Conservation (phyloP, 2,329 filamentous ascomycete species). For the Graphium sp. region DNA sequence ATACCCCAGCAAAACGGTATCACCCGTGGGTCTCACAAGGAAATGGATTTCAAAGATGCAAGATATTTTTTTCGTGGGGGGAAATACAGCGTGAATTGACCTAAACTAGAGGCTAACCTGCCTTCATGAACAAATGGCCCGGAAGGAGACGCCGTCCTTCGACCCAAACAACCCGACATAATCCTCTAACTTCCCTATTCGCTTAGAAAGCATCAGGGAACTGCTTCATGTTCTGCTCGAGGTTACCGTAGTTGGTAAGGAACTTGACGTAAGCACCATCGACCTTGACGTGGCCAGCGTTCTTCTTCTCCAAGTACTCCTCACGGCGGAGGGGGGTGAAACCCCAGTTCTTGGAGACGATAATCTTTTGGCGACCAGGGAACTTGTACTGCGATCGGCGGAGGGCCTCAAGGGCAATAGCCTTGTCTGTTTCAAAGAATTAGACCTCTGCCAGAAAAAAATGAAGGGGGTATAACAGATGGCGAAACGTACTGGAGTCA, state of each 20-base stretch:
- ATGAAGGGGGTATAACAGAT: no score
- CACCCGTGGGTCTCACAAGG: no score
- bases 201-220: constrained; percentile 85
- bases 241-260: constrained; percentile 79
- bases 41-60: no score
- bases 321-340: constrained; percentile 97
- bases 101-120: no score
- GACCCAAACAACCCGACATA: no score
- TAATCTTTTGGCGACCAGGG: constrained; percentile 99
- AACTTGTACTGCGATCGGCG: constrained; percentile 99
- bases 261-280: constrained; percentile 99
- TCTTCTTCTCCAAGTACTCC: constrained; percentile 92
- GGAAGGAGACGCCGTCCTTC: no score
- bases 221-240: constrained; percentile 76
- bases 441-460: background rate
- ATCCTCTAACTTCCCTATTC: no score
- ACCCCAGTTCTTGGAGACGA: constrained; percentile 99
- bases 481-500: constrained; percentile 74
- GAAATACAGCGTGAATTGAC: no score
- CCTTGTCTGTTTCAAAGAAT: constrained; percentile 44
- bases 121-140: no score
- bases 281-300: constrained; percentile 82
- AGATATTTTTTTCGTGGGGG: no score
- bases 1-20: no score
- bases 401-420: constrained; percentile 91